Percentiles rank a stretch among this genome's conserved stretches.
Conservation (phyloP, 345 rosid species). For the Luvunga scandens region DNA sequence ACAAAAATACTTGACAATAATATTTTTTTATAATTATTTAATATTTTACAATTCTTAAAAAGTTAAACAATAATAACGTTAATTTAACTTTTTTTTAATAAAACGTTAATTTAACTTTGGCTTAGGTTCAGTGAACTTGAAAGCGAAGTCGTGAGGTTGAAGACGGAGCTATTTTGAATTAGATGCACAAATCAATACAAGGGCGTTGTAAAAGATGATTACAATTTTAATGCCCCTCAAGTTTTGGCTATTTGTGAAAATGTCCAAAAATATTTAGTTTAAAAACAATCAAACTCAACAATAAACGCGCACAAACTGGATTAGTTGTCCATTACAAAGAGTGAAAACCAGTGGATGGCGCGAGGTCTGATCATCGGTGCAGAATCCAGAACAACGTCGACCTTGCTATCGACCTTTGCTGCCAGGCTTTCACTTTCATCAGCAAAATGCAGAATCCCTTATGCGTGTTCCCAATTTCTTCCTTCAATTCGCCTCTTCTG, state of each 20-base stretch:
- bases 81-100: too few species aligned
- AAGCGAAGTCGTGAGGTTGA: too few species aligned
- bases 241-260: not conserved
- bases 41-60: too few species aligned
- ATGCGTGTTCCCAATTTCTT: constrained; percentile 20
- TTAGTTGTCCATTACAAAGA: not conserved
- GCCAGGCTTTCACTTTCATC: constrained; percentile 29
- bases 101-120: too few species aligned
- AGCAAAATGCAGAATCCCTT: constrained; percentile 23
- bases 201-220: too few species aligned
- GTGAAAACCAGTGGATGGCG: constrained; percentile 36
- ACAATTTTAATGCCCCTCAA: not conserved
- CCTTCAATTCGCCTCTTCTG: constrained; percentile 42
- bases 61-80: too few species aligned
- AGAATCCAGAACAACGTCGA: constrained; percentile 33
- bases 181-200: too few species aligned
- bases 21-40: too few species aligned
- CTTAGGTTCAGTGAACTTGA: too few species aligned
- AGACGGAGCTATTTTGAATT: too few species aligned
- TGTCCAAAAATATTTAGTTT: not conserved
- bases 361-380: constrained; percentile 36
- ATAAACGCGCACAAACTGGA: not conserved
- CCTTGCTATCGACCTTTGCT: constrained; percentile 24
- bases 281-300: not conserved
- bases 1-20: too few species aligned